Percentiles rank a stretch among this genome's conserved stretches.
Evolutionary conservation across 192 early-diverging fungal species (phyloP).

Genomic region (Spizellomyces punctatus): DNA sequence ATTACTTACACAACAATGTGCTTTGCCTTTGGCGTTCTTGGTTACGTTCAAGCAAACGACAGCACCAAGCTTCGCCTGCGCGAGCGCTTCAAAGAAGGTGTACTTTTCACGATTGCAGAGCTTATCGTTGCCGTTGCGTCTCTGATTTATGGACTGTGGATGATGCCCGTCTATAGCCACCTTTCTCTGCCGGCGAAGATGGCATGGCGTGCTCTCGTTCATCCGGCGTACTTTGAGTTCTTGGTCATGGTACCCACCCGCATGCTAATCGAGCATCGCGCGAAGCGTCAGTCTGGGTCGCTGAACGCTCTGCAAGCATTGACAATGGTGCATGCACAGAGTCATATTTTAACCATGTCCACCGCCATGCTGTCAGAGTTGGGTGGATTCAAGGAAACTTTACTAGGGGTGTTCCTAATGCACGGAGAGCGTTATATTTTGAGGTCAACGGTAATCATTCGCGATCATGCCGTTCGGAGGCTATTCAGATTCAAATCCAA

Average conservation of each 20-base stretch:
- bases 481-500: neutral
- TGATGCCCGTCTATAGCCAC: constrained; percentile 1
- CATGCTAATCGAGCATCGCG: constrained; percentile 2
- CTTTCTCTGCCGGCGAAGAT: neutral
- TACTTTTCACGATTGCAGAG: constrained; percentile 3
- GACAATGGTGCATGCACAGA: neutral
- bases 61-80: no score
- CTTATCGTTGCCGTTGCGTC: neutral
- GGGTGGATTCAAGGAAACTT: neutral
- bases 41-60: neutral
- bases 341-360: constrained; percentile 1
- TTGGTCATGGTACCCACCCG: constrained; percentile 4
- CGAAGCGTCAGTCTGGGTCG: neutral
- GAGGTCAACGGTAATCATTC: neutral
- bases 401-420: neutral
- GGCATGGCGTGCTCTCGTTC: neutral
- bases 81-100: neutral
- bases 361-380: neutral
- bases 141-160: neutral
- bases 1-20: neutral
- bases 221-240: neutral
- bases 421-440: neutral
- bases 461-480: neutral
- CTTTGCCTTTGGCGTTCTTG: constrained; percentile 1
- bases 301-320: neutral